Evolutionary conservation across 2,329 filamentous ascomycete genomes (phyloP).

Genomic region (Arachnopeziza araneosa): DNA sequence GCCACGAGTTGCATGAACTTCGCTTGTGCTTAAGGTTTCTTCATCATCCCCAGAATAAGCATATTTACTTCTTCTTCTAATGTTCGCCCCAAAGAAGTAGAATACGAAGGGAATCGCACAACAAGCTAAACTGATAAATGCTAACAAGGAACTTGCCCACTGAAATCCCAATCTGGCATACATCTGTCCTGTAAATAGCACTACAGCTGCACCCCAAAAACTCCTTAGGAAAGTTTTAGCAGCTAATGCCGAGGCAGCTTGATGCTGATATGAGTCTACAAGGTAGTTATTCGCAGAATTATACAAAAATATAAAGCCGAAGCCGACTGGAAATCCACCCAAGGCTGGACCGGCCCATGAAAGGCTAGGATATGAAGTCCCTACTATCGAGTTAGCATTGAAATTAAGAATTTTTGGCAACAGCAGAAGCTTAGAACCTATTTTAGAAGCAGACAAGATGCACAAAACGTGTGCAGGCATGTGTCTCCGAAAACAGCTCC

Average conservation of each 20-base stretch:
- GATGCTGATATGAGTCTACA: slow-evolving; percentile 62
- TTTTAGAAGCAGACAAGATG: neutral
- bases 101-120: slow-evolving; percentile 81
- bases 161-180: slow-evolving; percentile 64
- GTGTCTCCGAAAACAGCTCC: too few relatives aligned
- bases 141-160: slow-evolving; percentile 70
- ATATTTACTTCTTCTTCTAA: slow-evolving; percentile 64
- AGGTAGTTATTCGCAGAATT: slow-evolving; percentile 54
- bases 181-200: slow-evolving; percentile 81
- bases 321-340: slow-evolving; percentile 52
- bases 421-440: neutral
- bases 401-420: neutral
- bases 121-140: slow-evolving; percentile 69
- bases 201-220: slow-evolving; percentile 73
- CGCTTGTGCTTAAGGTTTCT: slow-evolving; percentile 21
- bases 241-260: slow-evolving; percentile 74
- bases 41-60: slow-evolving; percentile 62
- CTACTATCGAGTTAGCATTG: neutral
- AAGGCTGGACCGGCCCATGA: slow-evolving; percentile 54
- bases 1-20: slow-evolving; percentile 6
- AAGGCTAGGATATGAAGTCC: slow-evolving; percentile 53
- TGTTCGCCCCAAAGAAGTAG: slow-evolving; percentile 68
- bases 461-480: too few relatives aligned
- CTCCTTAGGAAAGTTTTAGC: slow-evolving; percentile 76
- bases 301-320: slow-evolving; percentile 62